These are phyloP conservation scores for Myriosclerotinia curreyana DNA, from an alignment of 2,329 filamentous ascomycete species.

Conservation along the genomic window DNA sequence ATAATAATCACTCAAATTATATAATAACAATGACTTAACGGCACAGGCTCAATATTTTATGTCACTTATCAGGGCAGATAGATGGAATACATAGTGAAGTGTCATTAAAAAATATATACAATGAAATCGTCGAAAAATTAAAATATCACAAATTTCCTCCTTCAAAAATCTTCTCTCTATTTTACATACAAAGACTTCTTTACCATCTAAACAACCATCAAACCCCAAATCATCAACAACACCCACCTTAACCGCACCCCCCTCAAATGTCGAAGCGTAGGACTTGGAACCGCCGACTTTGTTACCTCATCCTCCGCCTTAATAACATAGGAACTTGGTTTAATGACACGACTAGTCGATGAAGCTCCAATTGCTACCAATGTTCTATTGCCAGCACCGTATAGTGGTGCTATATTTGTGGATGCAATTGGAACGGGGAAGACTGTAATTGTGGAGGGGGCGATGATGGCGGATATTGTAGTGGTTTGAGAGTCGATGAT, in stretches of 20 bases:
- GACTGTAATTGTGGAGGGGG: conserved; percentile 9
- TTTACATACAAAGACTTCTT: neutral
- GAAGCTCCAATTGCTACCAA: neutral
- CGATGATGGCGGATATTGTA: neutral
- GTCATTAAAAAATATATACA: neutral
- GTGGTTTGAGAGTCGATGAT: neutral
- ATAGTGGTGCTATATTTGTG: neutral
- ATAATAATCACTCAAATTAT: too few species aligned
- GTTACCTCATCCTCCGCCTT: neutral
- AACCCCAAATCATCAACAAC: neutral
- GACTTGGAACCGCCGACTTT: neutral
- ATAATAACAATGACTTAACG: too few species aligned
- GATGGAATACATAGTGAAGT: neutral
- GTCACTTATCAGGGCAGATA: neutral
- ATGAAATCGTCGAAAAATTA: neutral
- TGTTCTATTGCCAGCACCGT: conserved; percentile 1
- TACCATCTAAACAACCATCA: conserved; percentile 2
- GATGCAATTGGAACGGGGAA: neutral
- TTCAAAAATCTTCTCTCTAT: neutral
- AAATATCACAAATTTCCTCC: neutral
- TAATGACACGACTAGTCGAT: neutral
- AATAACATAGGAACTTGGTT: neutral
- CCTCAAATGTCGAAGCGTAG: neutral
- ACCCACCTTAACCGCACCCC: neutral
- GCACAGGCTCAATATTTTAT: too few species aligned